Evolutionary conservation across 208 protist genomes (phyloP), one percentile per base, ranked within the genome.

Genomic region (Porcisia hertigi): DNA sequence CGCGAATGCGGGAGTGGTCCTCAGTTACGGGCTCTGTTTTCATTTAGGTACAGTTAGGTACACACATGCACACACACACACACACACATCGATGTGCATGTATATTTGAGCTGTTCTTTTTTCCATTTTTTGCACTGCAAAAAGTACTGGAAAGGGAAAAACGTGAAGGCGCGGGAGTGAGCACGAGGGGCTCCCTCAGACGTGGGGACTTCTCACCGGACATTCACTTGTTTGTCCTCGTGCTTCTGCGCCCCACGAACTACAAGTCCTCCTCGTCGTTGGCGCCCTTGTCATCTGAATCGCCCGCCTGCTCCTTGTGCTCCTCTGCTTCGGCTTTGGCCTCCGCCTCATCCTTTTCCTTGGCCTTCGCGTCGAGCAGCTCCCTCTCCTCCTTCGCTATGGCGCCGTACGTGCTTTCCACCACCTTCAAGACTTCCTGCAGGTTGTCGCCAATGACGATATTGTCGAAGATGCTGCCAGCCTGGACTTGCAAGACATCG

Each of bases 401-500:
- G 69, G 73, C 73, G 63, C 73, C 81, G 73, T 82, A 82, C 36
- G 76, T 79, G n/a, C 30, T 53, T 55, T 78, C 66, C 60, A 85
- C 72, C 30, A 78, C 30, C 54, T 52, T 73, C 64, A 97, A 75
- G 71, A 98, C 97, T 75, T 98, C 97, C 52, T 84, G 77, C 23
- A 97, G 36, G 77, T 90, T 64, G 77, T 99, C 96, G 49, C 89
- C 86, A 59, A 99, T 82, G 69, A 99, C 86, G 76, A 99, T 98
- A 88, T 99, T 95, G 77, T 99, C 94, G 82, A 98, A 99, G 82
- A 99, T 98, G 80, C 92, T 94, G 72, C 98, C 98, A 45, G 89
- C 83, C 89, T 98, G 95, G 65, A 99, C 97, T 84, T 98, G 95
- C 98, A 97, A 99, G 23, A 99, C 77, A 64, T 99, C 98, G 63